A percentile compares a stretch with the other conserved stretches of the same genome.
Conservation (phyloP, 768 basidiomycete species). For the Lactarius tabidus region DNA sequence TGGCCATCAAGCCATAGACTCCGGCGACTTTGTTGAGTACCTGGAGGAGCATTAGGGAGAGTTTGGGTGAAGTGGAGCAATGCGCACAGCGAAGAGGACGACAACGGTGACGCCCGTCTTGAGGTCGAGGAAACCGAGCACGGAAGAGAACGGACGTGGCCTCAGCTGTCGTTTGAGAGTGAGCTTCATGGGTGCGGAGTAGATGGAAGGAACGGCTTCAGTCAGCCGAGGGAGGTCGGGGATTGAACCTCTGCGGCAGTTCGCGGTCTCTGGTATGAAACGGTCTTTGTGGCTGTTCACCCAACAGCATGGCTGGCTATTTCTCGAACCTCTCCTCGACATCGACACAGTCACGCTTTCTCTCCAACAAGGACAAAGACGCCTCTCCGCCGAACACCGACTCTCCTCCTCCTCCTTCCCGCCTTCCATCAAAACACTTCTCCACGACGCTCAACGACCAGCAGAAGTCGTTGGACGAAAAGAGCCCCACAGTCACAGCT, state of each 20-base stretch:
- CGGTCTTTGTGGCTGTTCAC: neutral
- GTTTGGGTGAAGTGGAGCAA: neutral
- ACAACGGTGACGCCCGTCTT: conserved; percentile 90
- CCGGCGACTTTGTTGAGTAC: conserved; percentile 97
- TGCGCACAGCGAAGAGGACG: conserved; percentile 79
- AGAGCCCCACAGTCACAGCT: conserved; percentile 34
- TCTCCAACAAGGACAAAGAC: conserved; percentile 41
- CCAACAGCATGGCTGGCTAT: conserved; percentile 57
- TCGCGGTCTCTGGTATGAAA: neutral
- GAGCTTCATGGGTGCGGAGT: conserved; percentile 56
- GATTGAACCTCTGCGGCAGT: neutral
- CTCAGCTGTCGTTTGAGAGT: conserved; percentile 81
- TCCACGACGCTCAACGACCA: conserved; percentile 53
- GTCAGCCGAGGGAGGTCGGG: neutral
- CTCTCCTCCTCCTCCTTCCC: conserved; percentile 34
- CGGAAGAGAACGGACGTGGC: conserved; percentile 76
- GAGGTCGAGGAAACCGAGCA: conserved; percentile 84
- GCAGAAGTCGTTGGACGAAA: conserved; percentile 46
- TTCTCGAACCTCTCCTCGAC: conserved; percentile 79
- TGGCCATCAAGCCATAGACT: conserved; percentile 91
- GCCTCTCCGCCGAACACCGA: conserved; percentile 12
- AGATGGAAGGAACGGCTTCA: neutral
- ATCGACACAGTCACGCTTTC: conserved; percentile 58
- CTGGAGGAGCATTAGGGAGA: conserved; percentile 36
- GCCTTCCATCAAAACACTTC: conserved; percentile 69